Evolutionary conservation across 177 flowering plant species (phyloP).

Genomic region (Tripterygium wilfordii): DNA sequence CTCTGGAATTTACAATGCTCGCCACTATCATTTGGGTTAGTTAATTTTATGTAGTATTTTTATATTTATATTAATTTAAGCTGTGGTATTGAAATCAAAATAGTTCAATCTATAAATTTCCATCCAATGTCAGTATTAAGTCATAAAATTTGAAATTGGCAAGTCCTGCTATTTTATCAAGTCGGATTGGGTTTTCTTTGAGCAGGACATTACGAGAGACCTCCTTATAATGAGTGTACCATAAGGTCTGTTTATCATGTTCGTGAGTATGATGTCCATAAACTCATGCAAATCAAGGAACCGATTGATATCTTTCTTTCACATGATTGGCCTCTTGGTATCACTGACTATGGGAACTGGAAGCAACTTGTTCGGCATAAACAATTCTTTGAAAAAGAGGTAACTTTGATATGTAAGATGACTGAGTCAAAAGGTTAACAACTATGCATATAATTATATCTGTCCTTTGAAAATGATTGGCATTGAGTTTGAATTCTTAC

Average conservation of each 20-base stretch:
- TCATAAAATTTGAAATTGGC: too few relatives aligned
- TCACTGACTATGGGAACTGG: constrained; percentile 79
- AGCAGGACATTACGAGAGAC: constrained; percentile 90
- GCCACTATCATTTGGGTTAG: constrained; percentile 63
- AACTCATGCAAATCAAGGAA: constrained; percentile 84
- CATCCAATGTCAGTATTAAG: too few relatives aligned
- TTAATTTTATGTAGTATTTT: neutral
- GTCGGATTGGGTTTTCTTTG: constrained; percentile 19
- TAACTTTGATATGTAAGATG: too few relatives aligned
- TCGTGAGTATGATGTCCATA: constrained; percentile 93
- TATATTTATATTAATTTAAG: neutral
- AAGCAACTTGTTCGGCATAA: constrained; percentile 62
- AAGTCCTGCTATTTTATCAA: too few relatives aligned
- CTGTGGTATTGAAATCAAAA: neutral
- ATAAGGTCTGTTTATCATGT: constrained; percentile 88
- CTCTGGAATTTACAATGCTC: constrained; percentile 82
- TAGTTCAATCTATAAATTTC: too few relatives aligned
- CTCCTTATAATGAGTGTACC: constrained; percentile 77
- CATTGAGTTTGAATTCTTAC: neutral
- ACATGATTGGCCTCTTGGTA: constrained; percentile 98
- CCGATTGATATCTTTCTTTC: constrained; percentile 91
- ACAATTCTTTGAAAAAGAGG: constrained; percentile 73
- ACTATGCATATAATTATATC: too few relatives aligned
- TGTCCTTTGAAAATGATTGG: neutral
- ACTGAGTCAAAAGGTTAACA: too few relatives aligned